Evolutionary conservation across 2,329 filamentous ascomycete species (phyloP).

Genomic region (Cladosporium sp.): DNA sequence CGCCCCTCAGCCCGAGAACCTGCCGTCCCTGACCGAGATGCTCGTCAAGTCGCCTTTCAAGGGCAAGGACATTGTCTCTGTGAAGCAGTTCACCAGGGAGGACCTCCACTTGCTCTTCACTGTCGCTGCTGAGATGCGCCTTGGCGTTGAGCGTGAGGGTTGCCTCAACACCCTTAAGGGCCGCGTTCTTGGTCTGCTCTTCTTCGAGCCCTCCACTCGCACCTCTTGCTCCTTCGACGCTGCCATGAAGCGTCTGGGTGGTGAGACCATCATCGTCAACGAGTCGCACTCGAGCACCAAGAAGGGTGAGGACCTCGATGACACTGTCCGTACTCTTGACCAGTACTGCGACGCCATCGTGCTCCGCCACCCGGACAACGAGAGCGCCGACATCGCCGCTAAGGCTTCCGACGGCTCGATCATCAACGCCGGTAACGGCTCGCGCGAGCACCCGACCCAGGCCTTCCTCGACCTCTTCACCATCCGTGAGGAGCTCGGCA

Average conservation of each 20-base stretch:
- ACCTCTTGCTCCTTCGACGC: conserved; percentile 95
- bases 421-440: conserved; percentile 96
- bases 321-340: conserved; percentile 85
- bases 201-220: conserved; percentile 95
- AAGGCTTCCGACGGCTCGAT: conserved; percentile 86
- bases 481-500: conserved; percentile 94
- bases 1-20: conserved; percentile 40
- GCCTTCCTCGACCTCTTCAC: conserved; percentile 97
- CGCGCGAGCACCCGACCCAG: conserved; percentile 93
- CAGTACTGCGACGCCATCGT: conserved; percentile 95
- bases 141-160: conserved; percentile 87
- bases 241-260: conserved; percentile 96
- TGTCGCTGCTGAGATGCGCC: conserved; percentile 93
- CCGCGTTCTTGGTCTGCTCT: conserved; percentile 81
- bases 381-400: conserved; percentile 71
- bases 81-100: conserved; percentile 78
- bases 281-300: conserved; percentile 81
- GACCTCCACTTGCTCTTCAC: conserved; percentile 94
- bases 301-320: conserved; percentile 90
- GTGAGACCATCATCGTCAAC: conserved; percentile 73
- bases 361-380: conserved; percentile 84
- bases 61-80: conserved; percentile 81
- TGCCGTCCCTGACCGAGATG: conserved; percentile 58
- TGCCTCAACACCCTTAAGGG: conserved; percentile 82
- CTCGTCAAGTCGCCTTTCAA: conserved; percentile 80